phyloP scores from a whole-genome alignment of 257 asterid species.

The Solanum commersonii region DNA sequence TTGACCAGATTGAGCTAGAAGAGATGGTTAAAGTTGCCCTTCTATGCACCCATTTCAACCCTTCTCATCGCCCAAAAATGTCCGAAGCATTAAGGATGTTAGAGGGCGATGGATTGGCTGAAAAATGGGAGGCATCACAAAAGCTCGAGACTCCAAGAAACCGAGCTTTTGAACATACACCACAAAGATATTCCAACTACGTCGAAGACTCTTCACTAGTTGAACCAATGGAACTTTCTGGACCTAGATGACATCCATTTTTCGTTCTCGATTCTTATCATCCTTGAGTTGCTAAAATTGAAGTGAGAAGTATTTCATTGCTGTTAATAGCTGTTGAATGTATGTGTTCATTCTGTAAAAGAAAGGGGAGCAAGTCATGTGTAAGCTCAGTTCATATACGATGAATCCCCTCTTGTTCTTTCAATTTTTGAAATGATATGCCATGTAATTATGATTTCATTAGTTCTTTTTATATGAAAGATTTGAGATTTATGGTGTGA shows the following conservation, averaged over 20 bases:
- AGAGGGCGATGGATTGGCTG: constrained; percentile 84
- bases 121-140: constrained; percentile 88
- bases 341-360: constrained; percentile 34
- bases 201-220: constrained; percentile 76
- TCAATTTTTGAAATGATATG: background rate
- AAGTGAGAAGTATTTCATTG: background rate
- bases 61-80: constrained; percentile 82
- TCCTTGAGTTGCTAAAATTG: background rate
- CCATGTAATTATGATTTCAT: background rate
- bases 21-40: constrained; percentile 89
- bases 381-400: background rate
- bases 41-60: constrained; percentile 72
- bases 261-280: background rate
- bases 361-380: constrained; percentile 20
- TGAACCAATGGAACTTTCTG: constrained; percentile 93
- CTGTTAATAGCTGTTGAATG: constrained; percentile 36
- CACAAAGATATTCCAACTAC: constrained; percentile 68
- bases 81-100: constrained; percentile 89
- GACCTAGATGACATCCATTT: constrained; percentile 60
- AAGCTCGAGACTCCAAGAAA: constrained; percentile 41
- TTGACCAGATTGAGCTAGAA: constrained; percentile 50
- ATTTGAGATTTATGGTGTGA: background rate
- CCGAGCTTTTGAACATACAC: constrained; percentile 34
- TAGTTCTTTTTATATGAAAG: background rate
- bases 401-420: background rate